These are phyloP conservation scores for Hanseniaspora clermontiae DNA, from an alignment of 805 yeast species.

Conservation along the genomic window DNA sequence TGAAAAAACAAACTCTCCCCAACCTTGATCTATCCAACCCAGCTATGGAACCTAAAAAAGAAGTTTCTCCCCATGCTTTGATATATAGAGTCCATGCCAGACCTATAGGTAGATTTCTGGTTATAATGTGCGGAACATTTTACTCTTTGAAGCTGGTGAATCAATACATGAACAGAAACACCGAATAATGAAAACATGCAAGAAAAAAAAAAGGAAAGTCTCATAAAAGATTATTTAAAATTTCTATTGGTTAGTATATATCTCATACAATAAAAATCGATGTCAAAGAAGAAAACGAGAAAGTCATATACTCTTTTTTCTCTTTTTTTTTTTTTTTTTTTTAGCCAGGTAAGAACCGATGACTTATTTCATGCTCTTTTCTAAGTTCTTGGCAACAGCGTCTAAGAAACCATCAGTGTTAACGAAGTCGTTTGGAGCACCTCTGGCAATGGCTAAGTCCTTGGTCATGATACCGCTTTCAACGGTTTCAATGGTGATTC, in stretches of 20 bases:
- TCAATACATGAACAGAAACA: slow-evolving; percentile 16
- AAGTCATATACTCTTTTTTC: too few relatives aligned
- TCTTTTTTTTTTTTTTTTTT: too few relatives aligned
- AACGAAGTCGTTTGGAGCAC: slow-evolving; percentile 50
- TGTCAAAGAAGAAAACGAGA: too few relatives aligned
- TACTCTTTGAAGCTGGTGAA: slow-evolving; percentile 35
- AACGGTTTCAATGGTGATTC: slow-evolving; percentile 60
- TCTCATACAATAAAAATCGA: too few relatives aligned
- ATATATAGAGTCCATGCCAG: slow-evolving; percentile 38
- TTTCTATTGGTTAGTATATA: neutral
- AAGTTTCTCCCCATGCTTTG: slow-evolving; percentile 19
- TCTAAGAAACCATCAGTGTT: slow-evolving; percentile 66
- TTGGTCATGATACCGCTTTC: slow-evolving; percentile 67
- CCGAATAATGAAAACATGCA: neutral
- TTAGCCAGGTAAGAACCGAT: too few relatives aligned
- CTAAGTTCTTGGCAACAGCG: slow-evolving; percentile 55
- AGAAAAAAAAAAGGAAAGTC: too few relatives aligned
- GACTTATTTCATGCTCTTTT: slow-evolving; percentile 17
- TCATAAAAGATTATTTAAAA: neutral
- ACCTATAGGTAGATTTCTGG: slow-evolving; percentile 36
- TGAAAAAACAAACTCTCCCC: too few relatives aligned
- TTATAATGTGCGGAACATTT: slow-evolving; percentile 35
- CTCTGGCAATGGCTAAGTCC: slow-evolving; percentile 64
- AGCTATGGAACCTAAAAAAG: slow-evolving; percentile 5
- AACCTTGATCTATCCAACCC: neutral